Evolutionary conservation across 495 filamentous ascomycete genomes (phyloP), one percentile per base, ranked within the genome.

Genomic region (Hyaloscypha bicolor): DNA sequence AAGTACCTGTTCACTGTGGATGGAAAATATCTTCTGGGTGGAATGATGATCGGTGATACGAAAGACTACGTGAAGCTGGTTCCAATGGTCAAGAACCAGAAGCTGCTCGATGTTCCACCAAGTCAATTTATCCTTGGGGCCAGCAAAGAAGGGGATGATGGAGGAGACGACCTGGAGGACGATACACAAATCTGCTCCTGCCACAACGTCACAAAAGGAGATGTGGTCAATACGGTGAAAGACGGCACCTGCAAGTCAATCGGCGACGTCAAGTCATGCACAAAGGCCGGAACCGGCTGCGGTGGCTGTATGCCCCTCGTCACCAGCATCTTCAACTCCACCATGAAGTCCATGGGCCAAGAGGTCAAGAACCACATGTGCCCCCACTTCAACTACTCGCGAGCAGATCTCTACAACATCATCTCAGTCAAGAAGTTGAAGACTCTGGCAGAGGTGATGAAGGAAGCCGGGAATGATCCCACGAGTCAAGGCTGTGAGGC

Each of bases 31-130:
- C 80, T 98, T 3, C 86, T 98, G 8, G 94, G 94, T 21, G 94
- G 94, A 3, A 98, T 98, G 94, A 97, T 98, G 91, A 97, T 98
- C 65, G 94, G 94, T 42, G 94, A 98, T 77, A 97, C 93, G 0
- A 90, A 86, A 66, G 94, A 98, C 77, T 98, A 97, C 75, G 85
- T 97, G 77, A 97, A 96, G 73, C 80, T 98, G 51, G 94, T 97
- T 8, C 91, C 93, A n/a, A 89, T 97, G 83, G 94, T 96, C 35
- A 98, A 95, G 79, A 87, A 83, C 65, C 91, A 94, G 71, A 97
- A 96, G 75, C 79, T 83, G 71, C 81, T 98, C 3, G 91, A 96
- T 31, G 82, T 95, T 4, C 90, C 93, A 0, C 94, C 94, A 0
- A 88, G 90, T 14, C 87, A 96, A 73, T 88, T 98, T n/a, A 97